Percentiles rank a stretch among this genome's conserved stretches.
Evolutionary conservation across 805 yeast genomes (phyloP).

Genomic region (Priceomyces castillae): DNA sequence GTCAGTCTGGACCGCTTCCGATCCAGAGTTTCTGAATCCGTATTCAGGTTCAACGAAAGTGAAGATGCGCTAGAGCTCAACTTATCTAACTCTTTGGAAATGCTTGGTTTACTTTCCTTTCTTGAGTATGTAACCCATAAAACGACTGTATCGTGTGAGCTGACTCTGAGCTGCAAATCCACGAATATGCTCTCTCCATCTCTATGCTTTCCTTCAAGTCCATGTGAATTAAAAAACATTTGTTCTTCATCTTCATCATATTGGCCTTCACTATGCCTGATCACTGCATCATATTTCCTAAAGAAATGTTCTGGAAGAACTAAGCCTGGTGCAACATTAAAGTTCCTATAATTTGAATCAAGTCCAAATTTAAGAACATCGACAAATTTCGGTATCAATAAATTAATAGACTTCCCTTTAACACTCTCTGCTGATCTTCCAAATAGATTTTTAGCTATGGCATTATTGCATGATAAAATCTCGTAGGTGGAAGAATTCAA

Average conservation of each 20-base stretch:
- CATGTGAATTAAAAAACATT: slow-evolving; percentile 58
- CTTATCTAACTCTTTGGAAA: slow-evolving; percentile 25
- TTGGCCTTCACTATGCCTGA: slow-evolving; percentile 17
- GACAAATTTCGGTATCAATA: slow-evolving; percentile 62
- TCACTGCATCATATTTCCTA: slow-evolving; percentile 59
- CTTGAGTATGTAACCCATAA: slow-evolving; percentile 88
- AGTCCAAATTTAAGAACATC: slow-evolving; percentile 42
- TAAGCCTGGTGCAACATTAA: slow-evolving; percentile 52
- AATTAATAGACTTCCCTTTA: slow-evolving; percentile 44
- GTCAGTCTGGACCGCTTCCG: slow-evolving; percentile 1
- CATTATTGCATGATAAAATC: slow-evolving; percentile 72
- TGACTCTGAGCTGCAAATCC: slow-evolving; percentile 79
- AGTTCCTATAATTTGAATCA: slow-evolving; percentile 20
- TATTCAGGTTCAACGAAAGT: slow-evolving; percentile 8
- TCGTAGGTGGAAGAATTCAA: slow-evolving; percentile 50
- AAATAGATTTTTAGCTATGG: slow-evolving; percentile 74
- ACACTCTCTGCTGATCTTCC: slow-evolving; percentile 57
- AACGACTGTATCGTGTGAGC: slow-evolving; percentile 55
- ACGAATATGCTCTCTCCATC: slow-evolving; percentile 66
- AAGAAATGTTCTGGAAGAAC: slow-evolving; percentile 92
- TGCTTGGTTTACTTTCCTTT: slow-evolving; percentile 17
- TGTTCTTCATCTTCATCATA: slow-evolving; percentile 30
- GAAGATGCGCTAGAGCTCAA: slow-evolving; percentile 19
- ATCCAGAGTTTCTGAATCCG: slow-evolving; percentile 7
- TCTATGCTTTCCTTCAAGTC: slow-evolving; percentile 64